Percentiles rank a stretch among this genome's conserved stretches.
Conservation (phyloP, 75 land plant species). For the Chamaecyparis obtusa region DNA sequence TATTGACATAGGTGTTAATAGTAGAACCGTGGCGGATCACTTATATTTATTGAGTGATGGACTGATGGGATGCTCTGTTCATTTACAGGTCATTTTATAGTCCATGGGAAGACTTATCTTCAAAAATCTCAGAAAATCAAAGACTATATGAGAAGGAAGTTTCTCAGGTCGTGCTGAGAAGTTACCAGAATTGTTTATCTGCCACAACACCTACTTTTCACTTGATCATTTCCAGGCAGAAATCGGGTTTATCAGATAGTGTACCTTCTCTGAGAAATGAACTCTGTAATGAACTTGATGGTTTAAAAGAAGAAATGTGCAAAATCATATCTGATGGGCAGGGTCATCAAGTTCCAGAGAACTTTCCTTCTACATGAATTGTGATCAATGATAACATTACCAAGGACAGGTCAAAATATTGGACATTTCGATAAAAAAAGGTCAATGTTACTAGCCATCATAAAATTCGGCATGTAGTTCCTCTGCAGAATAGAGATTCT, state of each 20-base stretch:
- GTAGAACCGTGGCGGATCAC: background rate
- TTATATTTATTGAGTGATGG: background rate
- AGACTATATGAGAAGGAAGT: conserved; percentile 45
- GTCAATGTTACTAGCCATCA: background rate
- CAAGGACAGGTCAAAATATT: background rate
- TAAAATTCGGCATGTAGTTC: background rate
- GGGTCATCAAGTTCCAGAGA: background rate
- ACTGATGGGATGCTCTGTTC: background rate
- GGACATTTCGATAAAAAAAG: background rate
- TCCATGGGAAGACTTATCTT: conserved; percentile 40
- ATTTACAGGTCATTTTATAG: conserved; percentile 53
- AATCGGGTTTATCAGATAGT: background rate
- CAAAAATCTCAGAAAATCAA: conserved; percentile 24
- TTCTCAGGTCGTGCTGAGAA: conserved; percentile 21
- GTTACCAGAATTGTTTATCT: background rate
- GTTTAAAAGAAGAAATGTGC: background rate
- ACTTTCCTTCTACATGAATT: background rate
- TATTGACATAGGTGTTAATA: background rate
- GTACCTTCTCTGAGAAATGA: background rate
- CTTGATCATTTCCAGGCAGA: background rate
- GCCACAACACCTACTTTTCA: background rate
- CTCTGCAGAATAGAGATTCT: background rate
- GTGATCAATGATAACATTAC: background rate
- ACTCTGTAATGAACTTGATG: background rate
- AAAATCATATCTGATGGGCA: background rate